phyloP scores from a whole-genome alignment of 768 basidiomycete species.

The Phaeotremella fagi region DNA sequence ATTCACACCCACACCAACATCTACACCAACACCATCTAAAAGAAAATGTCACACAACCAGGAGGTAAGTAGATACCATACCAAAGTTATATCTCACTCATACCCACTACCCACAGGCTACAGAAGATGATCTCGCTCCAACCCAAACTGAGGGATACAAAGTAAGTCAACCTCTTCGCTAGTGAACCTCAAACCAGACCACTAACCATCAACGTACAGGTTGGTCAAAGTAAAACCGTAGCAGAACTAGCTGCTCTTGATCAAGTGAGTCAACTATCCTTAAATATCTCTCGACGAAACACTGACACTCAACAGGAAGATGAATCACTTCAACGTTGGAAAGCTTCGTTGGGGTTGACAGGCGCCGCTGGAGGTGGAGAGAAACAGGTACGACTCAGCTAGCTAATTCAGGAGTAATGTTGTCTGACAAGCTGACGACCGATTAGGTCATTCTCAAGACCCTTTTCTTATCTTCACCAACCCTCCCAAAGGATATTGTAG shows the following conservation, averaged over 20 bases:
- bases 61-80: conserved; percentile 12
- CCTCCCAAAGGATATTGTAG: conserved; percentile 58
- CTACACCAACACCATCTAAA: background rate
- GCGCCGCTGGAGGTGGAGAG: conserved; percentile 56
- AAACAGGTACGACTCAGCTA: conserved; percentile 55
- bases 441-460: conserved; percentile 45
- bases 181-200: background rate
- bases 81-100: background rate
- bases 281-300: too few relatives aligned
- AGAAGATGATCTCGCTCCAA: conserved; percentile 45
- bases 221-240: conserved; percentile 56
- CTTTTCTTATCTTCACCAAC: conserved; percentile 77
- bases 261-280: conserved; percentile 48
- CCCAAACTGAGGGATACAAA: conserved; percentile 49
- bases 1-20: too few relatives aligned
- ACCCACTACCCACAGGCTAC: conserved; percentile 13
- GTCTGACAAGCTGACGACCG: background rate
- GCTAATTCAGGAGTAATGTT: background rate
- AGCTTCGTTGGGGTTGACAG: conserved; percentile 74
- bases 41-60: conserved; percentile 22
- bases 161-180: conserved; percentile 16
- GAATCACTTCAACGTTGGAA: conserved; percentile 96
- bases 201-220: conserved; percentile 24
- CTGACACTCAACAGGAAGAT: conserved; percentile 54
- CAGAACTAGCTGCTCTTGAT: conserved; percentile 80